Evolutionary conservation across 2,329 filamentous ascomycete genomes (phyloP), one percentile per base, ranked within the genome.

Genomic region (Epichloe uncinata): DNA sequence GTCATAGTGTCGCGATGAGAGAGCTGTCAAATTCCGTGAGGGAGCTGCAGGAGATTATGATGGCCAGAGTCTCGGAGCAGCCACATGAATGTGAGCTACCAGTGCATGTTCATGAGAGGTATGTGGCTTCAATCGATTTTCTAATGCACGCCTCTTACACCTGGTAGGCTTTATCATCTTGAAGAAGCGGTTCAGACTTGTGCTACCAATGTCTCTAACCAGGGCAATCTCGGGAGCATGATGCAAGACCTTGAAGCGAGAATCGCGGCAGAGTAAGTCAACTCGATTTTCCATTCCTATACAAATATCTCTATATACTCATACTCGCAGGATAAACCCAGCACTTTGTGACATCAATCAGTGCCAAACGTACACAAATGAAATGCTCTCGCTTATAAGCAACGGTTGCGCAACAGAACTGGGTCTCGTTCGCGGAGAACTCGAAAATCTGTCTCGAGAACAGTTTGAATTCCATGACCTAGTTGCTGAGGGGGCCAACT

Each of bases 381-480:
- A 45, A 12, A 45, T 38, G 12, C 45, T 53, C 12, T 42, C 37
- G 9, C 33, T 43, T 33, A 53, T 46, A 9, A 38, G 45, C 42
- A 45, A 45, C 18, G 48, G 38, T 16, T 53, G 51, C 22, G 40
- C 42, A 13, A 40, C 45, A 16, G 48, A 53, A 46, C 30, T 53
- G 11, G 34, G 42, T 5, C 13, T 33, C 11, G 41, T 53, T 26
- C 41, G 45, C 13, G 38, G 15, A 30, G 22, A 37, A 18, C 26
- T 53, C 22, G 49, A 42, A 15, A 47, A 47, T 7, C 48, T 56
- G n/a, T 50, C 36, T 9, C 48, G 54, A 37, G 55, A 52, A 26
- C 51, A 53, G 13, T 3, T 41, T 11, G 35, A 36, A 43, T 45
- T 53, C 13, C 13, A 50, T 37, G 45, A 41, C n/a, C 41, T 56